phyloP scores from a whole-genome alignment of 176 grass and related monocot species.

The Sorghum bicolor region Sorghum_bicolor_NCBIv3 NC_012870.2:9349501-9350000 shows the following conservation, averaged over 20 bases:
- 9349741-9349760: not conserved
- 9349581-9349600: not conserved
- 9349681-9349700: not conserved
- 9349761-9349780: not conserved
- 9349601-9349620: not conserved
- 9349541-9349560: not conserved
- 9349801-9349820: too few relatives aligned
- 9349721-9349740: constrained; percentile 28
- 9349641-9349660: not conserved
- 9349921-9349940: too few relatives aligned
- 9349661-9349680: not conserved
- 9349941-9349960: too few relatives aligned
- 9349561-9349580: not conserved
- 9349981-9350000: too few relatives aligned
- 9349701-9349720: constrained; percentile 24
- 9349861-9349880: too few relatives aligned
- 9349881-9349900: too few relatives aligned
- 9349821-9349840: too few relatives aligned
- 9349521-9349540: not conserved
- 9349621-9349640: not conserved
- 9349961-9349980: too few relatives aligned
- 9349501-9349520: not conserved
- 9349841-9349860: too few relatives aligned
- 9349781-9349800: too few relatives aligned
- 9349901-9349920: too few relatives aligned